Base-by-base conservation (phyloP, 768 basidiomycete species). In the Macrolepiota albuminosa region DNA sequence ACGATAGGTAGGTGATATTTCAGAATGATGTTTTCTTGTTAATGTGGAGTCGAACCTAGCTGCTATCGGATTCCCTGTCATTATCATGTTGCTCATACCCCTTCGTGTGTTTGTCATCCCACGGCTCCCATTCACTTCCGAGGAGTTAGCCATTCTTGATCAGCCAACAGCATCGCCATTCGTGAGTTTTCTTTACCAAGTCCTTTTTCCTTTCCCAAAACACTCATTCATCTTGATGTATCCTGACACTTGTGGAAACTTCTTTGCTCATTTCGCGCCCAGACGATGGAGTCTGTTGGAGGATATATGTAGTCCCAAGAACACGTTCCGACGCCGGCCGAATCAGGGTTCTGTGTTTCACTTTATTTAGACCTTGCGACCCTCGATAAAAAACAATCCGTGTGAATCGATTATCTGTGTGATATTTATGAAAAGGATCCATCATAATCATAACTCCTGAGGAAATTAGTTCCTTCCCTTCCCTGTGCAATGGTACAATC, bases 51-150 rank as follows among this genome's bases (percentile, higher is more conserved):
- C 9, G 9, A 43, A 43, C 21, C n/a, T 43, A 87, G 94, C 91
- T 45, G 93, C 93, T 4, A 93, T 96, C 60, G 93, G 88, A 0
- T 97, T 97, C 70, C 93, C 95, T 0, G 80, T 96, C 54, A 84
- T 97, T 66, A 95, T 96, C 67, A 82, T 91, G 69, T 72, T 92
- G 42, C 80, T 97, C 14, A 78, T 96, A 26, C 95, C 95, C 0
- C 61, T 95, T 13, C 81, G 95, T 50, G 79, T 84, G 29, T 75
- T 79, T 59, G 64, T 91, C n/a, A 78, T 96, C 14, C 93, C 95
- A 0, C 78, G 77, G 21, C 72, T 95, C 46, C 81, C 87, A 0
- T 95, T 97, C 69, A 88, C 87, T 0, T 67, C 71, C 3, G 89
- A 89, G 61, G 95, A 97, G 68, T 74, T 98, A 42, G 78, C 77